A percentile compares a stretch with the other conserved stretches of the same genome.
These are phyloP conservation scores for Umbelopsis sp. DNA, from an alignment of 371 early-diverging fungal genomes.

Conservation along the genomic window DNA sequence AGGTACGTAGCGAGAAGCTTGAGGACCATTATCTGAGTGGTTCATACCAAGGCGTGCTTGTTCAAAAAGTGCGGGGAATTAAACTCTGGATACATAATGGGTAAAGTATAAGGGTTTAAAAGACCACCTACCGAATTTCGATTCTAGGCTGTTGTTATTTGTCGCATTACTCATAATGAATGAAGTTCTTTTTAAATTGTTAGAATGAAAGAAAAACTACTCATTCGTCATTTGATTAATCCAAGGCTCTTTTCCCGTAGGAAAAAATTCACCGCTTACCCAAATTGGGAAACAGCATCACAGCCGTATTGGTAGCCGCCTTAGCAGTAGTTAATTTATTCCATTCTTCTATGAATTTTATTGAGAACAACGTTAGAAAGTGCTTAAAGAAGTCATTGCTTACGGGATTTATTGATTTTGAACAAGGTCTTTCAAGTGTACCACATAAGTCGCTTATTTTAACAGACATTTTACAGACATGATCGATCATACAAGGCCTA, in stretches of 20 bases:
- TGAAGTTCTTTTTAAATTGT: background rate
- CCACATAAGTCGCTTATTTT: no score
- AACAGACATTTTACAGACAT: no score
- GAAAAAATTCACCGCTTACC: constrained; percentile 16
- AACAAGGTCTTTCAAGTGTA: no score
- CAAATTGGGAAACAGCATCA: constrained; percentile 4
- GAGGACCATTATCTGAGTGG: constrained; percentile 11
- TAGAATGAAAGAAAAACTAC: constrained; percentile 17
- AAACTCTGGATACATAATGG: background rate
- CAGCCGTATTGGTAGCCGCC: constrained; percentile 29
- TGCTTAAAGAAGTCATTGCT: no score
- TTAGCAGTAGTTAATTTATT: no score
- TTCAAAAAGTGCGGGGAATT: constrained; percentile 15
- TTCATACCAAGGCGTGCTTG: constrained; percentile 9
- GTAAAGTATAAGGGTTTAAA: background rate
- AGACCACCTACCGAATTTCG: constrained; percentile 8
- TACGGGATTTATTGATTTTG: no score
- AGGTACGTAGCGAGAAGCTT: constrained; percentile 29
- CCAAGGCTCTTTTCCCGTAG: background rate
- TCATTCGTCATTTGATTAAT: background rate
- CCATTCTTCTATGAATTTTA: no score
- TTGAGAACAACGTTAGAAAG: no score
- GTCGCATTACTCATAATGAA: constrained; percentile 7
- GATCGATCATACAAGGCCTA: no score
- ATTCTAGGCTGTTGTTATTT: constrained; percentile 7